phyloP scores from a whole-genome alignment of 768 basidiomycete genomes.

The Hygrophorus russula region DNA sequence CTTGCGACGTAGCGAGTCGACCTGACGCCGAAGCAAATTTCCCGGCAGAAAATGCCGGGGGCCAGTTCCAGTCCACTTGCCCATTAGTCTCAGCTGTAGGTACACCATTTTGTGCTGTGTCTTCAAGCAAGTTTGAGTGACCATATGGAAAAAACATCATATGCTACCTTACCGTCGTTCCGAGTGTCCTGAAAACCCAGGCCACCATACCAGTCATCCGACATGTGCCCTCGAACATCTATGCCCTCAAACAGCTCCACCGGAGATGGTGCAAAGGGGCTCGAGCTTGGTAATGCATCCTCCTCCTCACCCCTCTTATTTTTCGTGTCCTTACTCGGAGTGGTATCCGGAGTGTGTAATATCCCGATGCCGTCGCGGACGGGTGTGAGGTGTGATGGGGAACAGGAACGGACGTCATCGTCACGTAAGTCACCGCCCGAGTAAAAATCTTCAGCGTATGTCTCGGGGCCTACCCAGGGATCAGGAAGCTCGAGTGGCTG shows the following conservation, averaged over 20 bases:
- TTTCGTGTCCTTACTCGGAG: no score
- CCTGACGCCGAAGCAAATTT: conserved; percentile 9
- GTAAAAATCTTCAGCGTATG: conserved; percentile 32
- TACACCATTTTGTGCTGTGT: no score
- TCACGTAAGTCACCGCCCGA: conserved; percentile 28
- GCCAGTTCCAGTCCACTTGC: no score
- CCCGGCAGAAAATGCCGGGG: no score
- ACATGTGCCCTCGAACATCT: not conserved
- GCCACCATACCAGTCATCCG: conserved; percentile 6
- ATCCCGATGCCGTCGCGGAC: not conserved
- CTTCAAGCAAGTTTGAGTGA: no score
- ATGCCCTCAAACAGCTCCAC: not conserved
- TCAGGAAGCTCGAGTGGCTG: conserved; percentile 23
- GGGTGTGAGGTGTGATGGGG: conserved; percentile 1
- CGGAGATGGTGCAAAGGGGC: not conserved
- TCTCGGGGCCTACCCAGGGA: conserved; percentile 28
- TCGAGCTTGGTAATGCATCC: not conserved
- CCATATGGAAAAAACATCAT: conserved; percentile 14
- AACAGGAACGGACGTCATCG: not conserved
- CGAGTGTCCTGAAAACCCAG: conserved; percentile 13
- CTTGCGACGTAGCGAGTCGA: no score
- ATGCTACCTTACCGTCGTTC: conserved; percentile 8
- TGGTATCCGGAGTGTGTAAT: not conserved
- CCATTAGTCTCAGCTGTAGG: no score
- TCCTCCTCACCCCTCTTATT: not conserved